Evolutionary conservation across 2,329 filamentous ascomycete genomes (phyloP), one percentile per base, ranked within the genome.

Genomic region (Seiridium unicorne): DNA sequence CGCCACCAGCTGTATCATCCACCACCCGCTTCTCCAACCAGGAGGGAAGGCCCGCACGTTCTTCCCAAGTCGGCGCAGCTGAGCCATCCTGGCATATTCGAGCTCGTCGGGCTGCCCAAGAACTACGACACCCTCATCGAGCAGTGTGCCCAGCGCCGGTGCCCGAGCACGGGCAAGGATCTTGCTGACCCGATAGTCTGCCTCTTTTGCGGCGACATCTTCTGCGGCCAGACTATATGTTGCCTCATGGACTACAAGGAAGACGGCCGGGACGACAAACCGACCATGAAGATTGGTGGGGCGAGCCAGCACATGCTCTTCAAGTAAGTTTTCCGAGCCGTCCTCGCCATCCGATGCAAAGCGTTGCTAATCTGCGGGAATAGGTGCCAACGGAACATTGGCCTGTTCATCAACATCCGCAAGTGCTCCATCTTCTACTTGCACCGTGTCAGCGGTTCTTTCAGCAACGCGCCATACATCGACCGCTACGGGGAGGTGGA

Each of bases 401-500:
- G 95, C n/a, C 80, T 97, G 40, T 98, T 96, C 78, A 89, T 99
- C 74, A 97, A 96, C 74, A 94, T 99, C 67, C 90, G 95, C 66
- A 98, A 98, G 79, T 98, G 96, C 78, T 92, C 90, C 66, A 88
- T 96, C 46, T 86, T 96, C 62, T 96, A 96, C 74, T 80, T 96
- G 59, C 93, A 97, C 76, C 87, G 89, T 61, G 81, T 83, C 38
- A 90, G 91, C 51, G 95, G 95, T 44, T 93, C 90, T 34, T 99
- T 90, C 79, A 89, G 89, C 64, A 85, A 89, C 47, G 94, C 95
- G 3, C 95, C 95, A 0, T 99, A 98, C 74, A 89, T 98, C 64
- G 95, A 99, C 75, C 90, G 91, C 72, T 96, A 97, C 72, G 96
- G 96, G 65, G 95, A 99, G 81, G 91, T 92, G 3, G 95, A 99